Evolutionary conservation across 2,329 filamentous ascomycete genomes (phyloP).

Genomic region (Hypoxylon sp.): DNA sequence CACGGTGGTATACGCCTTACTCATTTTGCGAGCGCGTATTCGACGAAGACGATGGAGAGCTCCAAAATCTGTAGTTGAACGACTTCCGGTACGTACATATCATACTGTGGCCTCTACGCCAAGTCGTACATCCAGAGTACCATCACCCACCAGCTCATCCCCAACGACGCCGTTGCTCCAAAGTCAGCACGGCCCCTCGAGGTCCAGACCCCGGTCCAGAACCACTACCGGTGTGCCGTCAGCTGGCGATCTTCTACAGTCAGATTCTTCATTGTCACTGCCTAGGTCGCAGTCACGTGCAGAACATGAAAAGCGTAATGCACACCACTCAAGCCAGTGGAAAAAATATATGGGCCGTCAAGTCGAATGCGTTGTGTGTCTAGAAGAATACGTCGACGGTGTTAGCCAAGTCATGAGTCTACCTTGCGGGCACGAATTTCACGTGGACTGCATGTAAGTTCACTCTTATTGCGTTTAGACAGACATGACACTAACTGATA

Average conservation of each 20-base stretch:
- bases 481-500: constrained; percentile 46
- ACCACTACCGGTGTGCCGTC: constrained; percentile 74
- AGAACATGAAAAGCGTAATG: constrained; percentile 65
- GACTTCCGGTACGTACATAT: constrained; percentile 94
- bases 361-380: constrained; percentile 94
- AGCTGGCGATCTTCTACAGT: constrained; percentile 62
- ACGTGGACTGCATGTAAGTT: constrained; percentile 97
- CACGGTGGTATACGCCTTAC: constrained; percentile 90
- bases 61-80: constrained; percentile 96
- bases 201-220: constrained; percentile 73
- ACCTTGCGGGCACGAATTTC: constrained; percentile 97
- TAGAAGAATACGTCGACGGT: constrained; percentile 96
- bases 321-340: constrained; percentile 66
- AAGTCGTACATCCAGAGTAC: constrained; percentile 69
- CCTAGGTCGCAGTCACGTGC: constrained; percentile 55
- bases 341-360: constrained; percentile 77
- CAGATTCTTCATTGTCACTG: constrained; percentile 60
- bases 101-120: constrained; percentile 82
- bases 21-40: constrained; percentile 90
- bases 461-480: neutral
- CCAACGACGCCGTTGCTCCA: constrained; percentile 87
- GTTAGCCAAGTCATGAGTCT: constrained; percentile 96
- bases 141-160: constrained; percentile 76
- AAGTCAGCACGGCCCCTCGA: constrained; percentile 61
- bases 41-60: constrained; percentile 92